Evolutionary conservation across 129 eudicot species (phyloP).

Genomic region (Centrapalus pauciflorus): DNA sequence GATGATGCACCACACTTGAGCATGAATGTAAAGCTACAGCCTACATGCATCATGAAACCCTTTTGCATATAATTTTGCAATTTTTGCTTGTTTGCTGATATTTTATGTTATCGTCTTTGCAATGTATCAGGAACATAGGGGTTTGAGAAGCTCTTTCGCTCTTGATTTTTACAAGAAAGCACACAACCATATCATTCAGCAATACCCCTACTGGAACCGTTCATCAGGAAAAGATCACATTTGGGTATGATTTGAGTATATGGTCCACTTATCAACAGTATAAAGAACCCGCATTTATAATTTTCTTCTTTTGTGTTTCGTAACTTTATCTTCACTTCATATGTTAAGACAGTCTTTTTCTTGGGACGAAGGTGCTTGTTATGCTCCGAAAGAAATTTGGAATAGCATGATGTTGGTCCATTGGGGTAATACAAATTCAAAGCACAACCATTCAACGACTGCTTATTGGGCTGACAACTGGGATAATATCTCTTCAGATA

Average conservation of each 20-base stretch:
- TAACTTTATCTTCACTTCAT: not conserved
- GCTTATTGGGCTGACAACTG: slow-evolving; percentile 98
- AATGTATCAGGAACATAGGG: slow-evolving; percentile 54
- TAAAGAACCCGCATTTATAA: not conserved
- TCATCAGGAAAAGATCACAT: slow-evolving; percentile 93
- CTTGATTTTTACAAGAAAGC: slow-evolving; percentile 78
- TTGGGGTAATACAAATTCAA: slow-evolving; percentile 95
- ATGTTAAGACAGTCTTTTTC: slow-evolving; percentile 76
- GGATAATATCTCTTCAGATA: slow-evolving; percentile 55
- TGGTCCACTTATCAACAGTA: not conserved
- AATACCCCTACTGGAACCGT: slow-evolving; percentile 89
- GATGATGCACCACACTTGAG: slow-evolving; percentile 94
- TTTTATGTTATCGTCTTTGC: not conserved
- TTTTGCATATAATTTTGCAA: not conserved
- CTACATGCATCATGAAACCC: slow-evolving; percentile 3
- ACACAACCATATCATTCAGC: slow-evolving; percentile 58
- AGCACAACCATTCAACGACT: slow-evolving; percentile 89
- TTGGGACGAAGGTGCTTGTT: slow-evolving; percentile 99
- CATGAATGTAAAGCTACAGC: slow-evolving; percentile 53
- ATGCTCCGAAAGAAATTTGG: slow-evolving; percentile 99
- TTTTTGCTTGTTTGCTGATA: not conserved
- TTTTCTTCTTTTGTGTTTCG: not conserved
- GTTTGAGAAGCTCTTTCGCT: slow-evolving; percentile 80
- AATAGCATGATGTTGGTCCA: slow-evolving; percentile 98
- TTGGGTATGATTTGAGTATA: slow-evolving; percentile 55